Percentiles rank a stretch among this genome's conserved stretches.
Conservation (phyloP, 306 rosid species). For the Acacia crassicarpa region DNA sequence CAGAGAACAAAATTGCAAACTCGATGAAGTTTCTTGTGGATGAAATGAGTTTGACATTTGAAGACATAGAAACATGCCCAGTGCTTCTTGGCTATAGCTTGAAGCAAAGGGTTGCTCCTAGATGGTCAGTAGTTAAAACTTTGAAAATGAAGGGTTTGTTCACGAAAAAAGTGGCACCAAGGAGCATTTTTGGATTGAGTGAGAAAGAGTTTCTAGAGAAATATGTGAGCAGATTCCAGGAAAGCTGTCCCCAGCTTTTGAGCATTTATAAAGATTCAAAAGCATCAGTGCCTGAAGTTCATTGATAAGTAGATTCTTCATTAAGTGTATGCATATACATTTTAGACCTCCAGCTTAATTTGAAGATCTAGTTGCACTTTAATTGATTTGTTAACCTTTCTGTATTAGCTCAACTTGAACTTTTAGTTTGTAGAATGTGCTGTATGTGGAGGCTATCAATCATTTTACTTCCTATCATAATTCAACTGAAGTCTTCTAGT, state of each 20-base stretch:
- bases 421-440: neutral
- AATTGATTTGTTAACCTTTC: neutral
- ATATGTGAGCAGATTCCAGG: neutral
- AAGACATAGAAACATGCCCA: neutral
- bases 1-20: neutral
- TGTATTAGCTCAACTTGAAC: neutral
- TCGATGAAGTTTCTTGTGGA: conserved; percentile 2
- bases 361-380: neutral
- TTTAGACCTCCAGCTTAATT: neutral
- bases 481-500: neutral
- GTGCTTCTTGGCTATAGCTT: neutral
- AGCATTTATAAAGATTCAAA: neutral
- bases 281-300: neutral
- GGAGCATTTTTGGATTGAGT: neutral
- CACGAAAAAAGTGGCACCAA: neutral
- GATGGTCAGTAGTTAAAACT: neutral
- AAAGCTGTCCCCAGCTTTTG: neutral
- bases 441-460: neutral
- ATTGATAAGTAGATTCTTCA: neutral
- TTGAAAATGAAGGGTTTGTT: neutral
- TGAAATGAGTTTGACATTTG: neutral
- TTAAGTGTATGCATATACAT: neutral
- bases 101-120: neutral
- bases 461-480: neutral
- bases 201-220: neutral